Conservation (phyloP, 2,329 filamentous ascomycete species). For the Amauroascus verrucosus region DNA sequence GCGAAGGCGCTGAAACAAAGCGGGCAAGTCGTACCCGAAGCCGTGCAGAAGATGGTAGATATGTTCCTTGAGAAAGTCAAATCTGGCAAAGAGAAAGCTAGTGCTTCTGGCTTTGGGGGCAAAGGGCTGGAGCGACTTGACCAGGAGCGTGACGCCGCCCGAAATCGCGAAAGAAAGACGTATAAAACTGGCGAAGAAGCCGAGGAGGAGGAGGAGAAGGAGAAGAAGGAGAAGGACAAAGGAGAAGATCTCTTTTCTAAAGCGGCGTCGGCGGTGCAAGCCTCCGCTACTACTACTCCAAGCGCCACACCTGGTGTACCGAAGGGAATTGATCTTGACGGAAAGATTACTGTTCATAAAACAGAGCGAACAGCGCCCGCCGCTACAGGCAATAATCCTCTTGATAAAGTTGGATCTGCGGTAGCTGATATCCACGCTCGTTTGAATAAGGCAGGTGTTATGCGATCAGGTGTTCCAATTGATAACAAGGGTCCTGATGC, state of each 20-base stretch:
- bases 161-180: conserved; percentile 74
- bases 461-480: conserved; percentile 84
- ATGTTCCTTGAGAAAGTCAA: conserved; percentile 84
- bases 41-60: conserved; percentile 50
- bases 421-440: conserved; percentile 85
- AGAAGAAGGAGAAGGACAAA: conserved; percentile 60
- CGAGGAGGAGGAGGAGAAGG: conserved; percentile 58
- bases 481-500: conserved; percentile 98
- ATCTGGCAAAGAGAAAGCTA: conserved; percentile 77
- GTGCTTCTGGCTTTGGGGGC: conserved; percentile 78
- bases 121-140: conserved; percentile 89
- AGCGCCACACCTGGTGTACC: conserved; percentile 36
- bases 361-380: conserved; percentile 46
- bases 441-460: conserved; percentile 76
- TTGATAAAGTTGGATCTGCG: conserved; percentile 82
- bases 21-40: conserved; percentile 68
- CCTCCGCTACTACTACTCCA: conserved; percentile 43
- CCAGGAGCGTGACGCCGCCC: conserved; percentile 77
- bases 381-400: conserved; percentile 48
- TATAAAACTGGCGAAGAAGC: conserved; percentile 84
- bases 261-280: conserved; percentile 55
- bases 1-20: conserved; percentile 88
- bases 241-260: conserved; percentile 45
- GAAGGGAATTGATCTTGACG: conserved; percentile 52
- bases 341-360: conserved; percentile 63